Evolutionary conservation across 176 grass and related monocot species (phyloP).

Genomic region (Cenchrus fungigraminus): DNA sequence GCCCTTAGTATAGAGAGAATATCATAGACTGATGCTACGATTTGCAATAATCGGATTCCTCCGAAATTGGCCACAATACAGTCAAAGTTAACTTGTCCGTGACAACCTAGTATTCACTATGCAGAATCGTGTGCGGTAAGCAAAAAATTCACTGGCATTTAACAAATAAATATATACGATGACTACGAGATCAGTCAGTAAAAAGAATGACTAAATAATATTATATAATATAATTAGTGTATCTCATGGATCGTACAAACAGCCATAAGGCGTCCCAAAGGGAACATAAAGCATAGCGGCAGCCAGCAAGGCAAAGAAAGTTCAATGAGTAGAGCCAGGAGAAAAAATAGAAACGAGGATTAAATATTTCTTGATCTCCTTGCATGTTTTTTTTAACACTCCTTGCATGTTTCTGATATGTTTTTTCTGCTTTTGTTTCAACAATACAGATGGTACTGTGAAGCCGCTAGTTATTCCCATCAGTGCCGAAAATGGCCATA

Average conservation of each 20-base stretch:
- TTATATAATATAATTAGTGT: constrained; percentile 34
- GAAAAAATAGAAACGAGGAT: not conserved
- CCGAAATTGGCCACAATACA: not conserved
- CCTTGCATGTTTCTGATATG: not conserved
- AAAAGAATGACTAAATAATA: constrained; percentile 60
- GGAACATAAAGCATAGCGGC: constrained; percentile 31
- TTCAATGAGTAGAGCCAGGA: constrained; percentile 24
- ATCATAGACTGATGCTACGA: too few species aligned
- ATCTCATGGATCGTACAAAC: constrained; percentile 39
- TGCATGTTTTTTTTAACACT: not conserved
- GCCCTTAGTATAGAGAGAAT: too few species aligned
- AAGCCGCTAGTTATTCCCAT: constrained; percentile 33
- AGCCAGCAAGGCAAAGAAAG: constrained; percentile 11
- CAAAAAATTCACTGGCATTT: not conserved
- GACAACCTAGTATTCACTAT: not conserved
- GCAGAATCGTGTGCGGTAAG: not conserved
- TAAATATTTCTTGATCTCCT: constrained; percentile 22
- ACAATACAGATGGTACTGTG: constrained; percentile 31
- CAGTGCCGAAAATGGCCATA: constrained; percentile 18
- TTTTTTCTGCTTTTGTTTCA: constrained; percentile 20
- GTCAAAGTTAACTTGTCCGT: not conserved
- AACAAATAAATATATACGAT: not conserved
- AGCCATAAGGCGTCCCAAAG: constrained; percentile 27
- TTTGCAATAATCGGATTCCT: too few species aligned
- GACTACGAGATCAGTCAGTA: not conserved